These are phyloP conservation scores for Lasiosphaeria hispida DNA, from an alignment of 495 filamentous ascomycete species.

Conservation along the genomic window DNA sequence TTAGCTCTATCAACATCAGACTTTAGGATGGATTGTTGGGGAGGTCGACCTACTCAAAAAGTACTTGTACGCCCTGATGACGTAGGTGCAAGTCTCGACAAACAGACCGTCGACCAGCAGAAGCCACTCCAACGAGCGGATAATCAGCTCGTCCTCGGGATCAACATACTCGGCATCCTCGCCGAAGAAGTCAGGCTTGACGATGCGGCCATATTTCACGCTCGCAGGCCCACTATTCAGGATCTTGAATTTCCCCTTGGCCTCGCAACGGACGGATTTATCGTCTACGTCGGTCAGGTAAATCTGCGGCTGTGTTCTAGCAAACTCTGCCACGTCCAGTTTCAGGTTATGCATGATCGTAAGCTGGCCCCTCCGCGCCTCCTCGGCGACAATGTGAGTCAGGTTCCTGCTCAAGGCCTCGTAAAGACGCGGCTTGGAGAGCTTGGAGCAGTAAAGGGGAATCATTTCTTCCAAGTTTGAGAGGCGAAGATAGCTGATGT, in stretches of 20 bases:
- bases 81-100: slow-evolving; percentile 64
- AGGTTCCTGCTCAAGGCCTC: slow-evolving; percentile 56
- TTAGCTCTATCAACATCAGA: slow-evolving; percentile 27
- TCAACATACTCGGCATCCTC: slow-evolving; percentile 51
- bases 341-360: slow-evolving; percentile 59
- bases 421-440: slow-evolving; percentile 51
- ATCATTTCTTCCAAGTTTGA: slow-evolving; percentile 69
- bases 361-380: slow-evolving; percentile 55
- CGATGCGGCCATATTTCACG: slow-evolving; percentile 45
- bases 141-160: slow-evolving; percentile 64
- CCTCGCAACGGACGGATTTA: slow-evolving; percentile 21
- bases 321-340: slow-evolving; percentile 49
- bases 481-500: slow-evolving; percentile 73
- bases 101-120: slow-evolving; percentile 68
- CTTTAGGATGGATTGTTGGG: neutral
- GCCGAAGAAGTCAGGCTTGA: slow-evolving; percentile 65
- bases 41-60: slow-evolving; percentile 61
- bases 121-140: slow-evolving; percentile 84
- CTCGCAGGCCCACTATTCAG: slow-evolving; percentile 43
- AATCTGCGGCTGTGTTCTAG: slow-evolving; percentile 53
- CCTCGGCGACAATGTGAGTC: slow-evolving; percentile 47
- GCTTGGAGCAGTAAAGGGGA: slow-evolving; percentile 80
- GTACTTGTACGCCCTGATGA: slow-evolving; percentile 66
- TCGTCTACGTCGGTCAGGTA: slow-evolving; percentile 48
- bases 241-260: slow-evolving; percentile 48